Conservation (phyloP, 176 grass and related monocot species). For the Lolium rigidum region DNA sequence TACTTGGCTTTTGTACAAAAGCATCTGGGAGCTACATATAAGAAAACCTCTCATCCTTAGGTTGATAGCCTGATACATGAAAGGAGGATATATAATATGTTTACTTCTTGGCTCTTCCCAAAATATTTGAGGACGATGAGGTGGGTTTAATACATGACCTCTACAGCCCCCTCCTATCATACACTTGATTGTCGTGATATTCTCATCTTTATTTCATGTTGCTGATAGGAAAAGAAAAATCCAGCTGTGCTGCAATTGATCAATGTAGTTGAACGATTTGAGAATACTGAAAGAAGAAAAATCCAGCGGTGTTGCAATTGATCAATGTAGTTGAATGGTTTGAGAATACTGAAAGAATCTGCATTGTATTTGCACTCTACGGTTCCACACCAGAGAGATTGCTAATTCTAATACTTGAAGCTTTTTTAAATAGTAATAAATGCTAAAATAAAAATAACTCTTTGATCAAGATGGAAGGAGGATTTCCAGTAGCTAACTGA, state of each 20-base stretch:
- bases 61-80: constrained; percentile 40
- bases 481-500: too few species aligned
- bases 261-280: too few species aligned
- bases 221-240: not conserved
- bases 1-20: constrained; percentile 76
- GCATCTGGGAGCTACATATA: constrained; percentile 73
- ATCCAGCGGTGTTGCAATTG: too few species aligned
- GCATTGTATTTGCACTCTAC: too few species aligned
- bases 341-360: too few species aligned
- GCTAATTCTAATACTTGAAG: too few species aligned
- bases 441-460: too few species aligned
- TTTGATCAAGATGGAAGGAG: too few species aligned
- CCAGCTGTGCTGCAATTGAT: too few species aligned
- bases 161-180: not conserved
- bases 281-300: not conserved
- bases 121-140: not conserved
- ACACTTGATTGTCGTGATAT: not conserved
- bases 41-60: constrained; percentile 59
- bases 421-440: too few species aligned
- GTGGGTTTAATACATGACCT: not conserved
- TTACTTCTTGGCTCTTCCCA: constrained; percentile 11
- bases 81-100: constrained; percentile 72
- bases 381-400: too few species aligned
- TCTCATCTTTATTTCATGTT: not conserved
- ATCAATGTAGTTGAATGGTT: too few species aligned